Conservation (phyloP, 129 eudicot species). For the Flaveria sonorensis region DNA sequence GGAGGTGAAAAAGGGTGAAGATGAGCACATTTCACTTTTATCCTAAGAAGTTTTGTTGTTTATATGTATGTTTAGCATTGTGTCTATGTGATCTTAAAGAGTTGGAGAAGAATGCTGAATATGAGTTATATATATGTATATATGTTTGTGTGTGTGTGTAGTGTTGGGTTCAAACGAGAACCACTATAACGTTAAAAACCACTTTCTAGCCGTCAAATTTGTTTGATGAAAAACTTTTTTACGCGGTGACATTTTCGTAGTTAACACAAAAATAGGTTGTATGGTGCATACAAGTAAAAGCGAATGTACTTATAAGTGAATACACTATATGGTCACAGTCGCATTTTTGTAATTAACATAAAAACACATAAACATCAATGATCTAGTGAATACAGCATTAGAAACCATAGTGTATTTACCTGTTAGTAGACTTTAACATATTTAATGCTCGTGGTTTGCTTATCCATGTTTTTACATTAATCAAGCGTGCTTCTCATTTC, state of each 20-base stretch:
- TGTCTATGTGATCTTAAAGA: conserved; percentile 5
- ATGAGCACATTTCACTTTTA: not conserved
- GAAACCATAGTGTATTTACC: not conserved
- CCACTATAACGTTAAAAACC: not conserved
- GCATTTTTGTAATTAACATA: not conserved
- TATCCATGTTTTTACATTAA: no score
- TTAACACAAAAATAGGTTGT: not conserved
- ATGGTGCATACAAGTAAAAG: not conserved
- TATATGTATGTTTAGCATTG: not conserved
- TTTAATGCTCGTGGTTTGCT: no score
- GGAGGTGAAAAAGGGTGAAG: conserved; percentile 3
- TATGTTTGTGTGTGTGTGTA: not conserved
- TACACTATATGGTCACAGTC: not conserved
- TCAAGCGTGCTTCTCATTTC: no score
- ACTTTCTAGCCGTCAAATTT: not conserved
- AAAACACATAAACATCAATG: not conserved
- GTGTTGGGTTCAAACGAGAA: not conserved
- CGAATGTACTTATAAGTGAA: not conserved
- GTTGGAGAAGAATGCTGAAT: conserved; percentile 8
- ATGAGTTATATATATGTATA: not conserved
- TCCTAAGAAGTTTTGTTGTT: not conserved
- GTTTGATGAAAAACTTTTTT: not conserved
- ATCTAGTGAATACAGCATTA: not conserved
- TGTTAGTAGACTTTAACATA: not conserved
- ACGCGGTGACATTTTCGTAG: not conserved